A percentile compares a stretch with the other conserved stretches of the same genome.
These are phyloP conservation scores for Ganoderma lucidum DNA, from an alignment of 1,284 basidiomycete species.

Conservation along the genomic window DNA sequence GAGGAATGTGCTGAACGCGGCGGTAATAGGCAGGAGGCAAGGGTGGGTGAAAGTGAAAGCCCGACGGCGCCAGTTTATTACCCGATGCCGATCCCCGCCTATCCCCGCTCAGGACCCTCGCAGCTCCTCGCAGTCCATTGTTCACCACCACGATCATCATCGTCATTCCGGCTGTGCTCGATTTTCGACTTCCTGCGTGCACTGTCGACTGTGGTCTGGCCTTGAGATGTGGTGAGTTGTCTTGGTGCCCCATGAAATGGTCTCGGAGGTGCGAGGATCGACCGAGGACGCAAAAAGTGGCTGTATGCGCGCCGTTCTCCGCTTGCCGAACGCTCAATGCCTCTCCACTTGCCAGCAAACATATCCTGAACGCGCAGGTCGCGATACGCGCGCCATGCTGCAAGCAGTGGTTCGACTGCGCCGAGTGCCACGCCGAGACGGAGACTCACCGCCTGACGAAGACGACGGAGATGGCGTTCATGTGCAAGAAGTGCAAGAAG, in stretches of 20 bases:
- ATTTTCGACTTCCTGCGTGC: neutral
- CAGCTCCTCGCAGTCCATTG: neutral
- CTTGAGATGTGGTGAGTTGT: conserved; percentile 13
- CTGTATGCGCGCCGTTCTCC: neutral
- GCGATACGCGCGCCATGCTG: conserved; percentile 95
- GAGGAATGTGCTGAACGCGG: neutral
- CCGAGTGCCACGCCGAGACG: conserved; percentile 91
- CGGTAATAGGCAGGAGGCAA: neutral
- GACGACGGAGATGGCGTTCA: conserved; percentile 91
- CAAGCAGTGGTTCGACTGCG: conserved; percentile 95
- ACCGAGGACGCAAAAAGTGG: neutral
- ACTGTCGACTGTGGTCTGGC: neutral
- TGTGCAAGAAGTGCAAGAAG: conserved; percentile 98
- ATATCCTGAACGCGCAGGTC: conserved; percentile 93
- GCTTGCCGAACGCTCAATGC: neutral
- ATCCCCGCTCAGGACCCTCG: neutral
- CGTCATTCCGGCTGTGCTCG: neutral
- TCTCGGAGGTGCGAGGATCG: neutral
- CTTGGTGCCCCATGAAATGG: neutral
- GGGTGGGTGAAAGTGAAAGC: no score
- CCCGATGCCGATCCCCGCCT: conserved; percentile 9
- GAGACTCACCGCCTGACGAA: conserved; percentile 80
- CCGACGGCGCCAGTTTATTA: neutral
- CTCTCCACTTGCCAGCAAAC: conserved; percentile 67
- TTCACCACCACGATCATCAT: conserved; percentile 6